Conservation (phyloP, 306 rosid species). For the Quercus wislizeni region DNA sequence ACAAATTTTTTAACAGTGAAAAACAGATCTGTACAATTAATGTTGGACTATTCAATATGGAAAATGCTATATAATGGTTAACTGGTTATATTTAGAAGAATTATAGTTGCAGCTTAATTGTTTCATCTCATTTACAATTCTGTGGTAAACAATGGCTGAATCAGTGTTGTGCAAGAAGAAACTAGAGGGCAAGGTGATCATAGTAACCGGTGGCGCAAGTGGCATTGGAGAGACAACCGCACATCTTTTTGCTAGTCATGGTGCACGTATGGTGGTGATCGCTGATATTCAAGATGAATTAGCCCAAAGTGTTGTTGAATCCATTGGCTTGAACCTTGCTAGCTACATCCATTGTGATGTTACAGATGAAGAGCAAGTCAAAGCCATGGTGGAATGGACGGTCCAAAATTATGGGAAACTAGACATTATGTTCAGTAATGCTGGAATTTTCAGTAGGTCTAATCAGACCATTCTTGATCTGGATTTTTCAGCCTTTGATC, state of each 20-base stretch:
- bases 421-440: conserved; percentile 65
- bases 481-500: conserved; percentile 30
- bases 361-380: conserved; percentile 44
- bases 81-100: no score
- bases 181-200: conserved; percentile 44
- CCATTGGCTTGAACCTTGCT: conserved; percentile 39
- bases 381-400: conserved; percentile 29
- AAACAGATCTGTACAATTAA: no score
- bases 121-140: no score
- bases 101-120: no score
- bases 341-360: conserved; percentile 54
- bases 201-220: conserved; percentile 61
- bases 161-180: neutral
- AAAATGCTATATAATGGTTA: no score
- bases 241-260: conserved; percentile 32
- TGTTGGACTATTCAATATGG: no score
- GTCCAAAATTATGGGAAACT: conserved; percentile 32
- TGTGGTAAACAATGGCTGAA: conserved; percentile 13
- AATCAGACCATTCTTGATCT: conserved; percentile 38
- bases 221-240: conserved; percentile 66
- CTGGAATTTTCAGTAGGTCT: conserved; percentile 24
- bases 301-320: conserved; percentile 37
- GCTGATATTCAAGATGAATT: conserved; percentile 51
- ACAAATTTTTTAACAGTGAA: no score
- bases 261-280: conserved; percentile 46